These are phyloP conservation scores for Rheum nobile DNA, from an alignment of 148 eudicot species.

Conservation along the genomic window DNA sequence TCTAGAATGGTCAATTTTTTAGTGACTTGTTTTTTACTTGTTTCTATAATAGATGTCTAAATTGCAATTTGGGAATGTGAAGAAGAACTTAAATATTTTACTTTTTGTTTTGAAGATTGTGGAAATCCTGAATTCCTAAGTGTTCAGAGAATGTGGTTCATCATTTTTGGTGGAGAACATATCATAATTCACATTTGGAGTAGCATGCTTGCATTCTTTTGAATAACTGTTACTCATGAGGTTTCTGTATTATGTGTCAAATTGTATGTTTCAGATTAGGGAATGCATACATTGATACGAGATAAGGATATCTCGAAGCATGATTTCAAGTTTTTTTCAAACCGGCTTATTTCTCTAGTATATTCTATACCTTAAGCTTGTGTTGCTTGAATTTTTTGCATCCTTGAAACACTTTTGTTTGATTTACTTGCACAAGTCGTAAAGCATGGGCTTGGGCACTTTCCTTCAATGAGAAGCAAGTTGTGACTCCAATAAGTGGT, in stretches of 20 bases:
- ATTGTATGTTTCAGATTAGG: slow-evolving; percentile 58
- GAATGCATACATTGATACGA: slow-evolving; percentile 96
- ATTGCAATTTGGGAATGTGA: background rate
- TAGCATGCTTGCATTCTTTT: background rate
- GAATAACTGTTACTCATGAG: background rate
- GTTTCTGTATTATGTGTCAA: slow-evolving; percentile 5
- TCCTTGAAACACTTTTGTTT: background rate
- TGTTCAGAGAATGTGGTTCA: background rate
- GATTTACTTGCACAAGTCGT: slow-evolving; percentile 53
- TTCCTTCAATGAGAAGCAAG: slow-evolving; percentile 94
- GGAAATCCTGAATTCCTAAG: background rate
- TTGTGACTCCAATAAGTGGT: slow-evolving; percentile 93
- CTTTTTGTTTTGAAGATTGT: background rate
- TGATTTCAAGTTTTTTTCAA: slow-evolving; percentile 93
- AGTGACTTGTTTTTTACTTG: background rate
- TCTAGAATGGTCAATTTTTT: background rate
- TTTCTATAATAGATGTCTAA: background rate
- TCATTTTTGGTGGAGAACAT: background rate
- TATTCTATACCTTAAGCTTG: background rate
- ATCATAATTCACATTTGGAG: background rate
- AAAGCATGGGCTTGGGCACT: slow-evolving; percentile 98
- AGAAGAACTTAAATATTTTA: background rate
- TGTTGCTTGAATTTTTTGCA: background rate
- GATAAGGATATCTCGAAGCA: slow-evolving; percentile 85
- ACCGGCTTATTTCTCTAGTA: slow-evolving; percentile 96